Evolutionary conservation across 2,329 filamentous ascomycete genomes (phyloP), one percentile per base, ranked within the genome.

Genomic region (Pestalotiopsis sp.): DNA sequence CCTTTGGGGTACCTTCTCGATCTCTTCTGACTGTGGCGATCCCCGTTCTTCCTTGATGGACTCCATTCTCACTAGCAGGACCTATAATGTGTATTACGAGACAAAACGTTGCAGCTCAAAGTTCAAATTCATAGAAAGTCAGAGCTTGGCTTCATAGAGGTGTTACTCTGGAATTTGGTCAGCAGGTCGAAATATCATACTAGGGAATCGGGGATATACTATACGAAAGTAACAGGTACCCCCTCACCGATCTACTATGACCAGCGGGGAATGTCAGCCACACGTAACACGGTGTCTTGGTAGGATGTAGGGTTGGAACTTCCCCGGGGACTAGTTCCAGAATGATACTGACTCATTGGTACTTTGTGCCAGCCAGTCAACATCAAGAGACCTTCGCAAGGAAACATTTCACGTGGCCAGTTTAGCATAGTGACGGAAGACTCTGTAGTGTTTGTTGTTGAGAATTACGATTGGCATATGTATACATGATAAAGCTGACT

Each of bases 1-100:
- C 70, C 91, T 88, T 84, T 85, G 80, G 71, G 75, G 68, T 66
- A 64, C 67, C 68, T 70, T 69, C 64, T 70, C 66, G 61, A 68
- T 66, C n/a, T 45, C 68, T 45, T 27, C 36, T 12, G 66, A 20
- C 61, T 60, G 60, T 2, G n/a, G 38, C 2, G 41, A 9, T 20
- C 20, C n/a, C 13, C 2, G 2, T 3, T 23, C 41, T 13, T 25
- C 27, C 25, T 49, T 49, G 20, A 17, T 52, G 1, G 45, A 9
- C 20, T 23, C 45, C 45, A 52, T 52, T 23, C 23, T 1, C 2
- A 36, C 7, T 2, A 36, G 31, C 1, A 36, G 31, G 31, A 9
- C 7, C 31, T 9, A 2, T 1, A 36, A 36, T 36, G 31, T 2
- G n/a, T 7, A 52, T 9, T 3, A n/a, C 7, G 6, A 23, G 17